These are phyloP conservation scores for Naganishia sp. DNA, from an alignment of 1,284 basidiomycete genomes.

Conservation along the genomic window DNA sequence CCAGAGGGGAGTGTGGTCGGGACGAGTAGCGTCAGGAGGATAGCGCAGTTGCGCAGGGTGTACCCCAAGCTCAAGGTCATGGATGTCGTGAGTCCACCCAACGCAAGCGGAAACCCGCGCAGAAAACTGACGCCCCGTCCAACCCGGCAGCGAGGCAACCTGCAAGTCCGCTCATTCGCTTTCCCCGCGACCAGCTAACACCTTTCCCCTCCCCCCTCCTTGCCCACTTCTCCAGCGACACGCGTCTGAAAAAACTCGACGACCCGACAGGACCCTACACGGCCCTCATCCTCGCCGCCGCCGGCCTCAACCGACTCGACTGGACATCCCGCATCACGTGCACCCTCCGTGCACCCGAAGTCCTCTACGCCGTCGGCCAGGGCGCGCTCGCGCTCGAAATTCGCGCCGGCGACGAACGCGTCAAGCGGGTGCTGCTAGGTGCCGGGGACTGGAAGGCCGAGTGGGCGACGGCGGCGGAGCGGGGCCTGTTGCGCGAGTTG, in stretches of 20 bases:
- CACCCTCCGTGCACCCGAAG: slow-evolving; percentile 66
- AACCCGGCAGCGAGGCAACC: slow-evolving; percentile 37
- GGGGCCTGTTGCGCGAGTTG: slow-evolving; percentile 79
- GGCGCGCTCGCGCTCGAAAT: slow-evolving; percentile 90
- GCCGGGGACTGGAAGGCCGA: slow-evolving; percentile 75
- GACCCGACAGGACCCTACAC: slow-evolving; percentile 77
- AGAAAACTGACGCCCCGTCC: not conserved
- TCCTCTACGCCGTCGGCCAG: slow-evolving; percentile 91
- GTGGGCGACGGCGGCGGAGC: slow-evolving; percentile 77
- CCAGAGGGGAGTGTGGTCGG: slow-evolving; percentile 88
- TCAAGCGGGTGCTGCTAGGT: slow-evolving; percentile 64
- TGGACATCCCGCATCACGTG: slow-evolving; percentile 76
- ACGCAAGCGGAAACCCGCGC: slow-evolving; percentile 42
- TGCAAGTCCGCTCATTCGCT: slow-evolving; percentile 31
- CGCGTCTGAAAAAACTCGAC: slow-evolving; percentile 89
- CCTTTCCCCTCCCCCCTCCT: too few species aligned
- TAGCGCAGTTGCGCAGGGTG: slow-evolving; percentile 82
- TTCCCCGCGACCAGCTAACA: not conserved
- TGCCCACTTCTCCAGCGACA: slow-evolving; percentile 63
- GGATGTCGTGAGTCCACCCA: slow-evolving; percentile 73
- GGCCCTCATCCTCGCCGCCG: slow-evolving; percentile 89
- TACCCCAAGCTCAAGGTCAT: slow-evolving; percentile 80
- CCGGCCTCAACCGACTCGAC: slow-evolving; percentile 83
- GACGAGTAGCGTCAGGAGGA: slow-evolving; percentile 87
- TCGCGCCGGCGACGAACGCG: slow-evolving; percentile 67